Conservation (phyloP, 2,329 filamentous ascomycete genomes). For the Venturia carpophila region DNA sequence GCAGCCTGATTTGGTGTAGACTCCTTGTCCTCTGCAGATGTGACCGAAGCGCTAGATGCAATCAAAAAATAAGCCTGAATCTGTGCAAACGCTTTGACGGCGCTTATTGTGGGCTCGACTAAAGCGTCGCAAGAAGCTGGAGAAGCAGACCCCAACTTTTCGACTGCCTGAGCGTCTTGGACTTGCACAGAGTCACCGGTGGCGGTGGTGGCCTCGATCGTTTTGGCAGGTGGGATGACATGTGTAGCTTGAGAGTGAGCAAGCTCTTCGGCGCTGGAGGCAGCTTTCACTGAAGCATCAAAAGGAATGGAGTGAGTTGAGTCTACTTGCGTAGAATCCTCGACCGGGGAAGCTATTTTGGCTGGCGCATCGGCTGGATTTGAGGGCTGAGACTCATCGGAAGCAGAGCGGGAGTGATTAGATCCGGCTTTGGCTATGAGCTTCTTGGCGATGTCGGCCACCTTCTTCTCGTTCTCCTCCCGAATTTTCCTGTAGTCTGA, state of each 20-base stretch:
- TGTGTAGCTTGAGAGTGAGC: too few relatives aligned
- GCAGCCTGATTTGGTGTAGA: not conserved
- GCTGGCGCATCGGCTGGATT: not conserved
- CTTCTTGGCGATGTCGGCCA: not conserved
- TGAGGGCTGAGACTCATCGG: not conserved
- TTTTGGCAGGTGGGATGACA: too few relatives aligned
- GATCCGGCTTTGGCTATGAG: not conserved
- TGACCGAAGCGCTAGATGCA: too few relatives aligned
- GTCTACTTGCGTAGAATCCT: not conserved
- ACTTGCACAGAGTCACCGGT: not conserved
- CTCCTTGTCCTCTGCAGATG: not conserved
- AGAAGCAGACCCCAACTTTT: not conserved
- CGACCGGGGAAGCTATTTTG: not conserved
- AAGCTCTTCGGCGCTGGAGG: not conserved
- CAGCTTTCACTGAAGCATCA: not conserved
- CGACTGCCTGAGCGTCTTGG: not conserved
- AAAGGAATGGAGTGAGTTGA: not conserved
- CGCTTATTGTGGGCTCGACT: not conserved
- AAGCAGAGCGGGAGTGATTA: not conserved
- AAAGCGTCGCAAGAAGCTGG: too few relatives aligned
- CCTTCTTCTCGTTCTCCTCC: not conserved
- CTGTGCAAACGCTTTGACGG: not conserved
- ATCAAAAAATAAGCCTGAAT: not conserved
- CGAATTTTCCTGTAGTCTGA: not conserved
- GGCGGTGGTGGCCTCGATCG: not conserved